phyloP scores from a whole-genome alignment of 139 green algal species.

The Spirogloea muscicola region DNA sequence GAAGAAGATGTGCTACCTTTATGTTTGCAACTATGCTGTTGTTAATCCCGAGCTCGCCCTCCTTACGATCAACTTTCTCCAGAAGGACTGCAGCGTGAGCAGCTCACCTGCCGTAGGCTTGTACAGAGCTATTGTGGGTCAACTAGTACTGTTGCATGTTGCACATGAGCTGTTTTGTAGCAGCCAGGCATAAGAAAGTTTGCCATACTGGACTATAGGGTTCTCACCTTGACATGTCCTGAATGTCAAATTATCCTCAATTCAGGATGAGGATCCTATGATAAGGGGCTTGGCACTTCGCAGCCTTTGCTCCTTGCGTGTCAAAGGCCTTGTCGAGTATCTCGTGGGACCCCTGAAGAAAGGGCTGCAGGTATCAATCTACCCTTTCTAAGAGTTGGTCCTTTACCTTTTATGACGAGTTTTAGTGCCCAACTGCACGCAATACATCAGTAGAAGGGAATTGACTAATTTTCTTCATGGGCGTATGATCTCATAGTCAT shows the following conservation, averaged over 20 bases:
- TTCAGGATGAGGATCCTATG: conserved; percentile 84
- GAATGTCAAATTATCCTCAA: no score
- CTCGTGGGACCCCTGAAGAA: conserved; percentile 62
- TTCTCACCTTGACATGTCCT: no score
- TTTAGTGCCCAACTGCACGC: no score
- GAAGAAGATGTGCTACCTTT: conserved; percentile 97
- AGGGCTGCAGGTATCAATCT: no score
- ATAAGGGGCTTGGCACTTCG: conserved; percentile 89
- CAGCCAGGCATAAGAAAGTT: no score
- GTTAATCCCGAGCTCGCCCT: conserved; percentile 74
- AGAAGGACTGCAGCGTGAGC: conserved; percentile 51
- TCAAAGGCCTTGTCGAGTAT: conserved; percentile 93
- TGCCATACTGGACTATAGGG: no score
- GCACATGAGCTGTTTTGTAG: no score
- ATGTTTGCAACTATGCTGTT: conserved; percentile 48
- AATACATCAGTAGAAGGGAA: no score
- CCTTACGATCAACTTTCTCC: conserved; percentile 82
- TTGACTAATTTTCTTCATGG: neutral
- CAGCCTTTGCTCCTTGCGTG: conserved; percentile 78
- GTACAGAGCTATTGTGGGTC: no score
- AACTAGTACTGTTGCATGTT: no score
- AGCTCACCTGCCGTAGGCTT: neutral
- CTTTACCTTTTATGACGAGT: no score
- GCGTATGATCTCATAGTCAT: neutral
- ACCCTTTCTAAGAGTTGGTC: no score